Conservation (phyloP, 352 stramenopile genomes). For the Globisporangium orthogonon region DNA sequence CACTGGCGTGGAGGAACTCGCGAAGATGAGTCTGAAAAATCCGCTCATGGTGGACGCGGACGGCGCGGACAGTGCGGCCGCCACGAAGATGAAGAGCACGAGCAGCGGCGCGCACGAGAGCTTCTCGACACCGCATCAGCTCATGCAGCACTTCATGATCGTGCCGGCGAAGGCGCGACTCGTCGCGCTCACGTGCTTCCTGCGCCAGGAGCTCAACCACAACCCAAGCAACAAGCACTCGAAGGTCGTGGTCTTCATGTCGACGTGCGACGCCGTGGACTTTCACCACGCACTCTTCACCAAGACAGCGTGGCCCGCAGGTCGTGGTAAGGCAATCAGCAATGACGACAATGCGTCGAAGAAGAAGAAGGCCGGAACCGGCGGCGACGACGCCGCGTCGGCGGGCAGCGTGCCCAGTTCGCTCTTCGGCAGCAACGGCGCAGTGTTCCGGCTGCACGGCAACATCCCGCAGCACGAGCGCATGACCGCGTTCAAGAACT, state of each 20-base stretch:
- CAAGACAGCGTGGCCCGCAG: conserved; percentile 67
- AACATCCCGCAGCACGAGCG: conserved; percentile 95
- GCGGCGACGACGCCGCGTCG: conserved; percentile 78
- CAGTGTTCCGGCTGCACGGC: conserved; percentile 90
- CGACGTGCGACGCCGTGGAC: conserved; percentile 95
- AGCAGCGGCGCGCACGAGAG: conserved; percentile 29
- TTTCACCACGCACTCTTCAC: conserved; percentile 93
- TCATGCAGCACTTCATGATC: conserved; percentile 95
- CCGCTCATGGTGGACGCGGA: conserved; percentile 78
- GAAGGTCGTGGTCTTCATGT: conserved; percentile 96
- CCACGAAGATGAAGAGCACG: background rate
- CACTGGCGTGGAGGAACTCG: conserved; percentile 75
- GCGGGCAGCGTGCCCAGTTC: conserved; percentile 25
- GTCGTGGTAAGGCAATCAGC: conserved; percentile 14
- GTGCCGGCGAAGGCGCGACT: conserved; percentile 93
- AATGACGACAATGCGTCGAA: background rate
- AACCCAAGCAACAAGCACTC: conserved; percentile 27
- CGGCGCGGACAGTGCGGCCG: conserved; percentile 15
- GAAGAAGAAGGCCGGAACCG: background rate
- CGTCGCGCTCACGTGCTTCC: conserved; percentile 89
- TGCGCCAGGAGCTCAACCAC: conserved; percentile 69
- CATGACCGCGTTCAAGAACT: conserved; percentile 94
- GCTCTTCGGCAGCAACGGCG: conserved; percentile 54
- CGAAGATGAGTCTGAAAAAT: conserved; percentile 75
- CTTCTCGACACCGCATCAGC: conserved; percentile 89